Evolutionary conservation across 129 eudicot genomes (phyloP), one percentile per base, ranked within the genome.

Genomic region (Kitagawia praeruptora): DNA sequence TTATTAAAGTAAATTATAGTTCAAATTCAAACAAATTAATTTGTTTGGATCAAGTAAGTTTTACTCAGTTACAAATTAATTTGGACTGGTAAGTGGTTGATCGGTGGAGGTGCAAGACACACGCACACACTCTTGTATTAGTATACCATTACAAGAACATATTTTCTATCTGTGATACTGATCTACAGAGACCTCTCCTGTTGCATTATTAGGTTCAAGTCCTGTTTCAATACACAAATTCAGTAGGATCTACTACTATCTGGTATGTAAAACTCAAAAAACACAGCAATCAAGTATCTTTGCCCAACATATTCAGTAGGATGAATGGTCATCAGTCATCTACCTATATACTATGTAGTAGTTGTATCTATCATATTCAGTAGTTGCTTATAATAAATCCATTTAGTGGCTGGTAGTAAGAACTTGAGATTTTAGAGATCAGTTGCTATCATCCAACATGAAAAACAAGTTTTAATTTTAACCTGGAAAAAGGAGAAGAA

Each of bases 141-240:
- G 11, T 25, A 72, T 21, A 41, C 25, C 2, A n/a, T 72, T 13
- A 21, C 70, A 21, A 1, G 34, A 34, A 75, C 71, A 37, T 38
- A 91, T 95, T 87, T 91, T 91, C 81, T 91, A 93, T 23, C 89
- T 87, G 75, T 93, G 98, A 77, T 93, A 93, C 80, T 93, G 95
- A 82, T 93, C 98, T 64, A 89, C 97, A 0, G 91, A 67, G 70
- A 93, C 90, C 74, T 91, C 97, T 40, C 93, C 98, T 0, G 90
- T 78, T 5, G 93, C 95, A 77, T 91, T 93, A 74, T 91, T 89
- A 21, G 98, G 94, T 77, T 83, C 96, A 54, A 81, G 88, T 48
- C 98, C 98, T 93, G 83, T 42, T 45, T 41, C 77, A 75, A 46
- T 75, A 75, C 13, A 46, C 77, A 27, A n/a, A 45, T 12, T 58